Base-by-base conservation (phyloP, 371 early-diverging fungal genomes). In the Parasitella parasitica region DNA sequence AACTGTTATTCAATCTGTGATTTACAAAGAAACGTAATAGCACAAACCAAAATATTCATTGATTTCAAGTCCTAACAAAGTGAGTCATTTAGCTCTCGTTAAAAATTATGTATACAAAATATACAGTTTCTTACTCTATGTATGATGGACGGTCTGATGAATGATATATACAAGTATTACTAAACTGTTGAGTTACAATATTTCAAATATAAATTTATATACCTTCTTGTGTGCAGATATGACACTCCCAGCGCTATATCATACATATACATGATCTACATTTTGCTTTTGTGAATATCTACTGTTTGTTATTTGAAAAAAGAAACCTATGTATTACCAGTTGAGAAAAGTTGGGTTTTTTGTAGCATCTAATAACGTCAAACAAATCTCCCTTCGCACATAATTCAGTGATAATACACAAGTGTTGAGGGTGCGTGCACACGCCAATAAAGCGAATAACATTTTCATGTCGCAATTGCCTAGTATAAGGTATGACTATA, bases 231-330 rank as follows among this genome's bases (percentile, higher is more conserved):
- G 59, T 91, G 90, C 41, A 91, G 58, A 73, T 91, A 88, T 26
- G 89, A 72, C 24, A 91, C 84, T 34, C 87, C 92, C 18, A 91
- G 69, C 3, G 91, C 86, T 72, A 93, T 91, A 62, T 94, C 92
- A 64, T 91, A 88, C 92, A 91, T 91, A 39, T 84, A 88, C 83
- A 85, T 89, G 49, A 86, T 75, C 84, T 84, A 18, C 4, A 43
- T 3, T 43, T 20, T 43, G 11, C 1, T 43, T 8, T 22, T 6
- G 8, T 43, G 9, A 43, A 16, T 43, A 43, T 20, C 9, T 20
- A 22, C 2, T 39, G n/a, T n/a, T n/a, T n/a, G n/a, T 1, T 15
- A 22, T 4, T 7, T 20, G 20, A 43, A 20, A 6, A 9, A 16
- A 22, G 0, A 36, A 4, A 1, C 18, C 22, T 43, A 4, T 41